These are phyloP conservation scores for Suaeda aralocaspica DNA, from an alignment of 148 eudicot species.

Conservation along the genomic window DNA sequence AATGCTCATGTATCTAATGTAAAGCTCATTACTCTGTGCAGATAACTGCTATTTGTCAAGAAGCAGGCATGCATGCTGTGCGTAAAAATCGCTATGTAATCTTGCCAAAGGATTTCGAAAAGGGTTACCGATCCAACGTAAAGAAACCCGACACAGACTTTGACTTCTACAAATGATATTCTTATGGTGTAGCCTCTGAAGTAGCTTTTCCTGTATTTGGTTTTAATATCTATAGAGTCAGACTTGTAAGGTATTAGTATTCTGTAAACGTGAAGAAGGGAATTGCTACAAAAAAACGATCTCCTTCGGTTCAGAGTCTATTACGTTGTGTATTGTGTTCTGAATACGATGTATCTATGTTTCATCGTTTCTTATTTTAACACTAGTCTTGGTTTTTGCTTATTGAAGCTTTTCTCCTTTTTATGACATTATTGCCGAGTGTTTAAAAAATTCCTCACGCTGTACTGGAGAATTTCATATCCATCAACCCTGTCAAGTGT, in stretches of 20 bases:
- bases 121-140: constrained; percentile 82
- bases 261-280: neutral
- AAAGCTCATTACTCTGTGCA: constrained; percentile 19
- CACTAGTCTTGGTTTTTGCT: neutral
- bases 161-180: constrained; percentile 76
- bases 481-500: too few species aligned
- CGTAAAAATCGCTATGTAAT: constrained; percentile 84
- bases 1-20: neutral
- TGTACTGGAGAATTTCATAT: too few species aligned
- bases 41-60: constrained; percentile 79
- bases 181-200: neutral
- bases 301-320: neutral
- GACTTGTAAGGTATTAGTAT: neutral
- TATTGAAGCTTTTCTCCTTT: neutral
- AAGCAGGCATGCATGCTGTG: constrained; percentile 84
- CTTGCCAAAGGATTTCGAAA: constrained; percentile 85
- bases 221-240: neutral
- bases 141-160: constrained; percentile 94
- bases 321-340: too few species aligned
- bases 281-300: neutral
- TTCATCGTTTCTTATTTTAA: neutral
- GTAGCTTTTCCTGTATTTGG: neutral
- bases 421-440: neutral
- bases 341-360: neutral
- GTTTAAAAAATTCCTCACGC: too few species aligned